Conservation (phyloP, 345 rosid species). For the Gossypium rotundifolium region DNA sequence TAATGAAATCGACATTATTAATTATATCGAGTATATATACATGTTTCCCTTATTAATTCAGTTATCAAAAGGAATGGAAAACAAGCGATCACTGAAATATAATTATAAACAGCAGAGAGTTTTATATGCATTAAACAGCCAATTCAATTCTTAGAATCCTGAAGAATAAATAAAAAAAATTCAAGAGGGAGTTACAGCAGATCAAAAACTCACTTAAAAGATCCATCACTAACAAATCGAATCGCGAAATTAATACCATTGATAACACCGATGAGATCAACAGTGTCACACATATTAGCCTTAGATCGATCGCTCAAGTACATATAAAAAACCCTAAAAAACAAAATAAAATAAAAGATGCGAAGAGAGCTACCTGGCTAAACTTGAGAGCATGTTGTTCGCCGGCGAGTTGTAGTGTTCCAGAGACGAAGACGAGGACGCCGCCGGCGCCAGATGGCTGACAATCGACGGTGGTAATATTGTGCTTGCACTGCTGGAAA, state of each 20-base stretch:
- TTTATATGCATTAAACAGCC: not conserved
- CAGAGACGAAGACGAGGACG: slow-evolving; percentile 90
- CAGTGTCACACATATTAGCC: slow-evolving; percentile 9
- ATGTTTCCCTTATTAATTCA: not conserved
- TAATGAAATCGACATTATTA: not conserved
- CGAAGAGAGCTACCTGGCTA: slow-evolving; percentile 33
- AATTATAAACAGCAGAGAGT: not conserved
- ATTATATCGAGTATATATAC: not conserved
- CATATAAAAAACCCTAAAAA: slow-evolving; percentile 6
- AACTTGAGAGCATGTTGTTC: slow-evolving; percentile 93
- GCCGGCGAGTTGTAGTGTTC: slow-evolving; percentile 85
- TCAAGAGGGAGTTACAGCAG: not conserved
- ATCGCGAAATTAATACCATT: slow-evolving; percentile 5
- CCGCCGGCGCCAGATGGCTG: slow-evolving; percentile 97
- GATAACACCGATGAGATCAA: not conserved
- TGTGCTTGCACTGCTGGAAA: slow-evolving; percentile 89
- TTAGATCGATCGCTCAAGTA: slow-evolving; percentile 16
- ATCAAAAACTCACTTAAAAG: not conserved
- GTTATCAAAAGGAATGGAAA: not conserved
- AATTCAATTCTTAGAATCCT: not conserved
- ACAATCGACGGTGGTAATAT: slow-evolving; percentile 79
- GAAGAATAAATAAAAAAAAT: not conserved
- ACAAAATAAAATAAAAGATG: not conserved
- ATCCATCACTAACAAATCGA: not conserved
- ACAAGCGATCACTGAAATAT: not conserved